phyloP scores from a whole-genome alignment of 768 basidiomycete genomes.

The Crepidotus variabilis region DNA sequence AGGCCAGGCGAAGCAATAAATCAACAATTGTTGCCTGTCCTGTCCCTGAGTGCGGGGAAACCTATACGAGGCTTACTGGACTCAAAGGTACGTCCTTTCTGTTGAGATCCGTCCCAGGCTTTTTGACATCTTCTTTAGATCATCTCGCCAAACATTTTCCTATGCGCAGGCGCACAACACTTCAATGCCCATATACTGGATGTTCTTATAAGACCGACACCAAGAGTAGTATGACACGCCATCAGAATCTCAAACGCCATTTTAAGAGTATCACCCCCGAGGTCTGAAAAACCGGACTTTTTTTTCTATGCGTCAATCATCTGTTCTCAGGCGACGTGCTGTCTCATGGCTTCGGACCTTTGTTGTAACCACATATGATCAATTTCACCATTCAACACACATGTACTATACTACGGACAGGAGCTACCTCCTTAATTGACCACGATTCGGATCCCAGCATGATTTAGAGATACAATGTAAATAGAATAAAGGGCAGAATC shows the following conservation, averaged over 20 bases:
- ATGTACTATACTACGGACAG: too few species aligned
- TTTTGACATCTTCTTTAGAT: background rate
- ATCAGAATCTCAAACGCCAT: background rate
- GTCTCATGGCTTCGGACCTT: too few species aligned
- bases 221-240: background rate
- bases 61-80: background rate
- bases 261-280: background rate
- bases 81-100: background rate
- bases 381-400: too few species aligned
- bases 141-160: background rate
- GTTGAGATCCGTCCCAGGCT: background rate
- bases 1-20: background rate
- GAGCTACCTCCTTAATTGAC: too few species aligned
- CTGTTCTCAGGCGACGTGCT: too few species aligned
- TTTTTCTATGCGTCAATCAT: background rate
- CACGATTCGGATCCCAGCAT: too few species aligned
- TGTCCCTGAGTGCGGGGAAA: background rate
- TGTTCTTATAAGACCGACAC: background rate
- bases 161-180: background rate
- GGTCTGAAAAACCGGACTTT: background rate
- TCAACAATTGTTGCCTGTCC: background rate
- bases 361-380: too few species aligned
- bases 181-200: background rate
- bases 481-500: too few species aligned
- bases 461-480: too few species aligned